These are phyloP conservation scores for Flueggea neowawraea DNA, from an alignment of 441 rosid genomes.

Conservation along the genomic window DNA sequence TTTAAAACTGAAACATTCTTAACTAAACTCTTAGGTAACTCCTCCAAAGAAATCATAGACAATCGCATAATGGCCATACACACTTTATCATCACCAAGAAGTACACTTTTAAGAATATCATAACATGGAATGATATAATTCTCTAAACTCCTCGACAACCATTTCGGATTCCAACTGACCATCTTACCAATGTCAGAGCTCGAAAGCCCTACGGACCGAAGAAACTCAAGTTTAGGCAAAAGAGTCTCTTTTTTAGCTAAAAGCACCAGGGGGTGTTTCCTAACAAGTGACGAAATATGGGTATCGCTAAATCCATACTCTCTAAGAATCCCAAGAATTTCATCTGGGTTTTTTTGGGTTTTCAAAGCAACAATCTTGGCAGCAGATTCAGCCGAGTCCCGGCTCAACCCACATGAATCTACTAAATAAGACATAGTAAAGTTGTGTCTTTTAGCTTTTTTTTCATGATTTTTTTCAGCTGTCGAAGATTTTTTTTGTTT, in stretches of 20 bases:
- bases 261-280: neutral
- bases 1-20: neutral
- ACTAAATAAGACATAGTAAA: neutral
- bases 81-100: neutral
- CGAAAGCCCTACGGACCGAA: neutral
- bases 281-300: neutral
- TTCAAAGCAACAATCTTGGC: neutral
- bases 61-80: neutral
- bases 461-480: too few species aligned
- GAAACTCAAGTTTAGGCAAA: conserved; percentile 1
- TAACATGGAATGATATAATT: neutral
- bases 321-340: neutral
- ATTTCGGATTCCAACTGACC: neutral
- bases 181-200: neutral
- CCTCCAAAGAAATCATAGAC: neutral
- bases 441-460: too few species aligned
- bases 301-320: neutral
- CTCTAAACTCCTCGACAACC: conserved; percentile 1
- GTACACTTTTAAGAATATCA: neutral
- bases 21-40: neutral
- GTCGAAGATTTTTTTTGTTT: too few species aligned
- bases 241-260: neutral
- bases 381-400: neutral
- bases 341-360: neutral
- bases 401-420: neutral